Evolutionary conservation across 306 rosid species (phyloP).

Genomic region (Ormosia semicastrata): DNA sequence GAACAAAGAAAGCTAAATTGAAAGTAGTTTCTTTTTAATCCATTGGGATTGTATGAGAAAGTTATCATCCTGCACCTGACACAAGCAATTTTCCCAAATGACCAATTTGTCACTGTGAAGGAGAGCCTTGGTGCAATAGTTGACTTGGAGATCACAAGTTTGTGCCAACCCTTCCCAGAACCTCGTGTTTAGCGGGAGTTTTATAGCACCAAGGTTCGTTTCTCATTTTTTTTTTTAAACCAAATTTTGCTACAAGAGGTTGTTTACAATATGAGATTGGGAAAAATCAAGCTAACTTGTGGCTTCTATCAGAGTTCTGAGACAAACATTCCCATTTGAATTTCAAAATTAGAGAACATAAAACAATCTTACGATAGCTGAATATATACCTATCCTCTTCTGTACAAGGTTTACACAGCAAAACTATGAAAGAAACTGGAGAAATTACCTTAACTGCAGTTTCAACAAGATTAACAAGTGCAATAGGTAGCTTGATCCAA

Average conservation of each 20-base stretch:
- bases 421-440: background rate
- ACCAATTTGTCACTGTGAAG: background rate
- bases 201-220: too few species aligned
- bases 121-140: too few species aligned
- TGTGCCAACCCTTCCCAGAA: too few species aligned
- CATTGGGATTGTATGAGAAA: background rate
- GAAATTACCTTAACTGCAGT: conserved; percentile 47
- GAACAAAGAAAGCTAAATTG: background rate
- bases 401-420: background rate
- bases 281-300: background rate
- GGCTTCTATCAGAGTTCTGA: background rate
- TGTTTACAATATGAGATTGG: background rate
- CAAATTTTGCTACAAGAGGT: too few species aligned
- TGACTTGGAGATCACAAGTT: too few species aligned
- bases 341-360: background rate
- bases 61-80: background rate
- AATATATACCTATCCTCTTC: background rate
- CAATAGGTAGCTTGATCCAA: conserved; percentile 57
- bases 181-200: too few species aligned
- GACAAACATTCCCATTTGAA: background rate
- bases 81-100: background rate
- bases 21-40: background rate
- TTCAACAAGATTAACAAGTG: conserved; percentile 51
- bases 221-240: too few species aligned
- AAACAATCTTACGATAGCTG: background rate